Evolutionary conservation across 1,284 basidiomycete species (phyloP).

Genomic region (Polyporus tsugae): DNA sequence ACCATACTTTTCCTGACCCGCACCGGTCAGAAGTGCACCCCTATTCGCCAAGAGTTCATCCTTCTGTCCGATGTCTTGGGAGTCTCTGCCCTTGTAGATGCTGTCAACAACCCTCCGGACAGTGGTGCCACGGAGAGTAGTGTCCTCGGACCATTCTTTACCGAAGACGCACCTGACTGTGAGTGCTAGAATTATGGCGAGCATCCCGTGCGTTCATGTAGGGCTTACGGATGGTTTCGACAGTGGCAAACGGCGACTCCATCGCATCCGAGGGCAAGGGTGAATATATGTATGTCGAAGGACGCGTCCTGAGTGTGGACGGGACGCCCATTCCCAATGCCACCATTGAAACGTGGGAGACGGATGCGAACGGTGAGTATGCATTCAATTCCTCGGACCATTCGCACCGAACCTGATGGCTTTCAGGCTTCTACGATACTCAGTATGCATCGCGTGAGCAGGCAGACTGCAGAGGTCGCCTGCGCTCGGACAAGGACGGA

Average conservation of each 20-base stretch:
- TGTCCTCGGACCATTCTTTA: conserved; percentile 87
- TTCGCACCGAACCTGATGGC: not conserved
- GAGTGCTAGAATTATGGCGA: conserved; percentile 35
- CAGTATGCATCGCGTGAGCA: conserved; percentile 68
- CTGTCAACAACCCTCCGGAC: conserved; percentile 76
- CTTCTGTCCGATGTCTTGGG: conserved; percentile 84
- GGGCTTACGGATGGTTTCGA: not conserved
- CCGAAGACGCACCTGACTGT: conserved; percentile 83
- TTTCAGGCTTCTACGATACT: conserved; percentile 62
- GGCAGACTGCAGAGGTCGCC: conserved; percentile 82
- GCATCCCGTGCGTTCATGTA: not conserved
- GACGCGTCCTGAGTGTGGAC: conserved; percentile 67
- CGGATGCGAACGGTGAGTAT: conserved; percentile 74
- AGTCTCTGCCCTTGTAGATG: conserved; percentile 80
- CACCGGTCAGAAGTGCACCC: conserved; percentile 78
- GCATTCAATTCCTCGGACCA: conserved; percentile 23
- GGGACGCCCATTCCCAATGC: conserved; percentile 76
- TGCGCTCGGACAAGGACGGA: conserved; percentile 71
- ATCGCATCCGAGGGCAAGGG: conserved; percentile 84
- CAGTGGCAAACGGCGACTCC: conserved; percentile 51
- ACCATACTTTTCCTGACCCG: conserved; percentile 81
- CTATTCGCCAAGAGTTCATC: conserved; percentile 85
- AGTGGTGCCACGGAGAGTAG: conserved; percentile 75
- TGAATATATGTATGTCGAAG: conserved; percentile 83
- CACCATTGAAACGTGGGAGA: conserved; percentile 87